Conservation (phyloP, 164 flowering plant genomes). For the Vitis rupestris region DNA sequence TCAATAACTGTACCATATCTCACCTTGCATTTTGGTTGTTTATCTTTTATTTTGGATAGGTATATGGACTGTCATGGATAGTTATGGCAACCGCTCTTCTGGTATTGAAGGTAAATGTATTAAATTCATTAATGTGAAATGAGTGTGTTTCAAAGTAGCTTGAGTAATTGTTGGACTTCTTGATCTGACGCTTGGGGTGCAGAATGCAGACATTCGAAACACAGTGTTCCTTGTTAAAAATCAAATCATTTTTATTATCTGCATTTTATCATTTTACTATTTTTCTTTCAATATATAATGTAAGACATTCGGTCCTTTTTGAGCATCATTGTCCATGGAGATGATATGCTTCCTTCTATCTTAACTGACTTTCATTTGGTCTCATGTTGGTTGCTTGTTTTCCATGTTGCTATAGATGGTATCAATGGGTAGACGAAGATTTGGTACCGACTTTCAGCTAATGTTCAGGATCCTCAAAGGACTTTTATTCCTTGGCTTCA, state of each 20-base stretch:
- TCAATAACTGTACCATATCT: background rate
- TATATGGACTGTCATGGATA: conserved; percentile 90
- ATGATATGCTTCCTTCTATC: too few species aligned
- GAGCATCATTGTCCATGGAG: background rate
- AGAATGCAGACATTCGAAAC: background rate
- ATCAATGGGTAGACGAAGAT: conserved; percentile 85
- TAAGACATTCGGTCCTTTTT: too few species aligned
- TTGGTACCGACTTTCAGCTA: conserved; percentile 90
- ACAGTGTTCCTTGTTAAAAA: background rate
- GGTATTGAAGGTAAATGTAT: conserved; percentile 72
- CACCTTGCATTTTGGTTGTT: background rate
- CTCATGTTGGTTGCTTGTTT: conserved; percentile 3
- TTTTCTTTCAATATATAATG: too few species aligned
- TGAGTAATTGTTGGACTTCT: background rate
- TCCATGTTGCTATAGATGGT: conserved; percentile 58
- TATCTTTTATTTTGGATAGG: conserved; percentile 39
- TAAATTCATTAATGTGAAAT: background rate
- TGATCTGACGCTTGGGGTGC: background rate
- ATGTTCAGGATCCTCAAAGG: conserved; percentile 95
- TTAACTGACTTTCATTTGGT: background rate
- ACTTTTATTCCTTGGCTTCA: conserved; percentile 79
- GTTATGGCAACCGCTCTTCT: conserved; percentile 66
- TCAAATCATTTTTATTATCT: too few species aligned
- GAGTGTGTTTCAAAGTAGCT: background rate
- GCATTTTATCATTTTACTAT: too few species aligned